Evolutionary conservation across 2,329 filamentous ascomycete species (phyloP).

Genomic region (Ceratocystis destructans): DNA sequence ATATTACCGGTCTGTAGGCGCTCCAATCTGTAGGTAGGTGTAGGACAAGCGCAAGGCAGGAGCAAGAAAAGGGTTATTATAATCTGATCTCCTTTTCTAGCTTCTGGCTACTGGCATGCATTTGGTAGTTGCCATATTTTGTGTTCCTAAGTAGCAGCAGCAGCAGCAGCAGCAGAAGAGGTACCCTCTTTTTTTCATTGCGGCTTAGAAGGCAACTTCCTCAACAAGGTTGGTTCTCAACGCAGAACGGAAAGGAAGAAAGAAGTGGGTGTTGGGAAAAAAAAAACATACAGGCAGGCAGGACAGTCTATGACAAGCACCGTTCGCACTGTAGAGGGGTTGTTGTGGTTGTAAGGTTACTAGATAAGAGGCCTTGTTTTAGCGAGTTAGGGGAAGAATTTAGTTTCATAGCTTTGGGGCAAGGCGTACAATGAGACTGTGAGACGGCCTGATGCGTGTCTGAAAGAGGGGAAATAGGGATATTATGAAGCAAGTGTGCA

Average conservation of each 20-base stretch:
- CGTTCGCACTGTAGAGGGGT: neutral
- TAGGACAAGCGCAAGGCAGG: too few relatives aligned
- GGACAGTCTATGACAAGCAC: neutral
- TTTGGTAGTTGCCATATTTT: too few relatives aligned
- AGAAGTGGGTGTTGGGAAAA: constrained; percentile 1
- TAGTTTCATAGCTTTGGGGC: neutral
- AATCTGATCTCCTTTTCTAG: too few relatives aligned
- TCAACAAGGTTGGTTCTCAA: neutral
- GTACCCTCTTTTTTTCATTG: neutral
- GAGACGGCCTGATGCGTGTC: neutral
- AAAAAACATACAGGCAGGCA: neutral
- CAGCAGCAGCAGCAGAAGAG: neutral
- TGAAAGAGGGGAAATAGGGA: too few relatives aligned
- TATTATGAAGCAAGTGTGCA: too few relatives aligned
- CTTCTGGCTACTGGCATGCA: too few relatives aligned
- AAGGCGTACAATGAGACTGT: neutral
- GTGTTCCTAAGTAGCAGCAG: neutral
- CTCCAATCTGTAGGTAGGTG: too few relatives aligned
- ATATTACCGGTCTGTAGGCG: too few relatives aligned
- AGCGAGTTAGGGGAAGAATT: neutral
- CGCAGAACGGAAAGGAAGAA: neutral
- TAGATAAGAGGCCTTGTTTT: too few relatives aligned
- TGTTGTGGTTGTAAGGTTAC: neutral
- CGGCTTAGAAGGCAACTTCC: neutral
- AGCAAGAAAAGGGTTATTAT: too few relatives aligned